Percentiles rank a stretch among this genome's conserved stretches.
Evolutionary conservation across 139 green algal genomes (phyloP).

Genomic region (Chlorella vulgaris): DNA sequence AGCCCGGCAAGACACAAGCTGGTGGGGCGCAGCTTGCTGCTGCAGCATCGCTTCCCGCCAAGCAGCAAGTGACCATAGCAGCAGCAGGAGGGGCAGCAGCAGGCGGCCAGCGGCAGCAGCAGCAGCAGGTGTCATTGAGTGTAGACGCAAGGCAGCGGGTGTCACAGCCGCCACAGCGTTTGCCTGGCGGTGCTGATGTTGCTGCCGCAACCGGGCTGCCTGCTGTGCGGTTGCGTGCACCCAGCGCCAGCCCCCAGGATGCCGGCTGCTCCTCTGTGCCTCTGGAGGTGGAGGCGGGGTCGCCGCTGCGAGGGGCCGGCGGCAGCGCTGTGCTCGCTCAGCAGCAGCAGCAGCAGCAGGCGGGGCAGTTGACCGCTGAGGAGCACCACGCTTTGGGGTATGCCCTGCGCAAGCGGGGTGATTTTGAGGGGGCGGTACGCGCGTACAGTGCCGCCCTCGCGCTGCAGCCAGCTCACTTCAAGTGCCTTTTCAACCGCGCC

Average conservation of each 20-base stretch:
- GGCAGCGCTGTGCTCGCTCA: background rate
- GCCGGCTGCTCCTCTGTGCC: background rate
- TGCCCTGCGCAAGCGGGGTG: slow-evolving; percentile 65
- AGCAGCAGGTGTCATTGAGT: background rate
- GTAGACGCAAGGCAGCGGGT: background rate
- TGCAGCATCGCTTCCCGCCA: background rate
- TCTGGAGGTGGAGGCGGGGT: background rate
- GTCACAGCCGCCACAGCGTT: too few species aligned
- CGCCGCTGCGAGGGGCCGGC: background rate
- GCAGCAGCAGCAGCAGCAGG: slow-evolving; percentile 21
- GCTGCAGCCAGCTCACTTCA: slow-evolving; percentile 77
- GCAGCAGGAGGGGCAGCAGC: background rate
- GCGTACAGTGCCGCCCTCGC: slow-evolving; percentile 74
- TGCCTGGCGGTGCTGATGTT: too few species aligned
- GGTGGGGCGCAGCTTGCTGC: background rate
- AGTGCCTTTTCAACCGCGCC: slow-evolving; percentile 86
- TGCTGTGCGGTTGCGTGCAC: background rate
- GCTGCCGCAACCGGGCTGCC: background rate
- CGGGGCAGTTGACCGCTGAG: slow-evolving; percentile 47
- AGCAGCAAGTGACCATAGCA: background rate
- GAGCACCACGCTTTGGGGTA: slow-evolving; percentile 67
- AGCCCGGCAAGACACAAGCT: background rate
- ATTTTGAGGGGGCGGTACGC: slow-evolving; percentile 68
- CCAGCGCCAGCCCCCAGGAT: background rate
- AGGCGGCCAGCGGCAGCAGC: background rate